Evolutionary conservation across 495 filamentous ascomycete genomes (phyloP).

Genomic region (Neurospora sp.): DNA sequence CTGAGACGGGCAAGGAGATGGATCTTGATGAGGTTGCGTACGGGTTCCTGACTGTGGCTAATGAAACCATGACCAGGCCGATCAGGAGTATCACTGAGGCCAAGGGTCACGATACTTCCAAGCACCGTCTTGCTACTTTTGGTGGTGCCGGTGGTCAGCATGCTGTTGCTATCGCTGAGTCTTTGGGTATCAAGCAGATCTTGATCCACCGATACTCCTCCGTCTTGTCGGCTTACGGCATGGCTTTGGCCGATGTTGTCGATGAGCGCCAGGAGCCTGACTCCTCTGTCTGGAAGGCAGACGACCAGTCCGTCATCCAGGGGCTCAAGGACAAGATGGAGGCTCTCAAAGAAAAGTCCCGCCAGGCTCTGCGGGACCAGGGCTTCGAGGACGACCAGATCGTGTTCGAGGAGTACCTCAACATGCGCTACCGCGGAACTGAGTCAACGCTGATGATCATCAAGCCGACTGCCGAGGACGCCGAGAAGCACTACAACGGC

Average conservation of each 20-base stretch:
- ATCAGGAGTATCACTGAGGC: constrained; percentile 91
- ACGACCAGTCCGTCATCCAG: constrained; percentile 41
- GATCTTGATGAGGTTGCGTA: constrained; percentile 81
- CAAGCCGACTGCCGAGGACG: constrained; percentile 49
- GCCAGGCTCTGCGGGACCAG: constrained; percentile 53
- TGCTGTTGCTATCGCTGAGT: constrained; percentile 88
- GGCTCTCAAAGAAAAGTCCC: constrained; percentile 59
- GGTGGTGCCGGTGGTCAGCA: constrained; percentile 95
- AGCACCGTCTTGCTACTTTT: constrained; percentile 83
- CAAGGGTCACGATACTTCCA: constrained; percentile 84
- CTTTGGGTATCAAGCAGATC: constrained; percentile 77
- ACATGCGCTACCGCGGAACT: constrained; percentile 81
- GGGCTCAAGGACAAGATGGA: constrained; percentile 48
- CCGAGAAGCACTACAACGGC: constrained; percentile 45
- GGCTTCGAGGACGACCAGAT: constrained; percentile 66
- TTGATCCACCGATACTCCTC: constrained; percentile 89
- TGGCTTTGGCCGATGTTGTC: constrained; percentile 92
- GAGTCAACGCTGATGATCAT: constrained; percentile 84
- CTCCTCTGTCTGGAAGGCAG: constrained; percentile 59
- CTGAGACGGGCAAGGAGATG: constrained; percentile 58
- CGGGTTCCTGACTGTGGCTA: constrained; percentile 85
- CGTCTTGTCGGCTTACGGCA: constrained; percentile 90
- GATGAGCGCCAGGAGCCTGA: constrained; percentile 88
- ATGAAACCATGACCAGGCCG: constrained; percentile 90
- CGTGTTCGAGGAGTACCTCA: constrained; percentile 78